Conservation (phyloP, 495 filamentous ascomycete genomes). For the Aspergillus saccharolyticus region DNA sequence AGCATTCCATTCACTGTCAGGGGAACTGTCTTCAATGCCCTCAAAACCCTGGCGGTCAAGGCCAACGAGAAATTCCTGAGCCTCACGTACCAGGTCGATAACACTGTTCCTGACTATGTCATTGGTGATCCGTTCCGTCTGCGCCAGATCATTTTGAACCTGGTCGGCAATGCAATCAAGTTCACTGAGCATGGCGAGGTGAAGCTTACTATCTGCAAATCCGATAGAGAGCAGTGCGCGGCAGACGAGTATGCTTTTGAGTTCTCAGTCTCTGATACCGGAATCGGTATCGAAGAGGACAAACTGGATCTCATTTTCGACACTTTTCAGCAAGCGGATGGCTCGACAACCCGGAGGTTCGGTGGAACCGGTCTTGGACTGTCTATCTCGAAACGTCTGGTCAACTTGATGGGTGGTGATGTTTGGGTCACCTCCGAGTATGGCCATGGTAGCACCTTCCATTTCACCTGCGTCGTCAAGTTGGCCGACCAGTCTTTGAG, state of each 20-base stretch:
- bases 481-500: conserved; percentile 77
- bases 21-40: conserved; percentile 93
- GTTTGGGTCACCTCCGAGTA: conserved; percentile 96
- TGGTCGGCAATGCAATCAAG: conserved; percentile 65
- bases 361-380: conserved; percentile 93
- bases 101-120: conserved; percentile 91
- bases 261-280: conserved; percentile 94
- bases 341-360: conserved; percentile 94
- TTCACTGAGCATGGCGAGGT: conserved; percentile 98
- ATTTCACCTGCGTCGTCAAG: conserved; percentile 92
- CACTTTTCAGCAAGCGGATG: conserved; percentile 98
- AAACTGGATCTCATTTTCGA: conserved; percentile 98
- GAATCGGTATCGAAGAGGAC: conserved; percentile 93
- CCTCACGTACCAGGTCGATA: conserved; percentile 90
- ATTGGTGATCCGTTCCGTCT: conserved; percentile 96
- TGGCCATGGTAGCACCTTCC: conserved; percentile 91
- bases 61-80: conserved; percentile 97
- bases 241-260: conserved; percentile 86
- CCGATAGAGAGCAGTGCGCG: conserved; percentile 58
- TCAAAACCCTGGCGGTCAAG: conserved; percentile 93
- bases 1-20: conserved; percentile 94
- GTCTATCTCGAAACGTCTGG: conserved; percentile 92
- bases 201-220: conserved; percentile 82
- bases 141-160: conserved; percentile 78
- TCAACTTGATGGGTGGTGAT: conserved; percentile 95